Evolutionary conservation across 805 yeast genomes (phyloP).

Genomic region (Candida ortonii): DNA sequence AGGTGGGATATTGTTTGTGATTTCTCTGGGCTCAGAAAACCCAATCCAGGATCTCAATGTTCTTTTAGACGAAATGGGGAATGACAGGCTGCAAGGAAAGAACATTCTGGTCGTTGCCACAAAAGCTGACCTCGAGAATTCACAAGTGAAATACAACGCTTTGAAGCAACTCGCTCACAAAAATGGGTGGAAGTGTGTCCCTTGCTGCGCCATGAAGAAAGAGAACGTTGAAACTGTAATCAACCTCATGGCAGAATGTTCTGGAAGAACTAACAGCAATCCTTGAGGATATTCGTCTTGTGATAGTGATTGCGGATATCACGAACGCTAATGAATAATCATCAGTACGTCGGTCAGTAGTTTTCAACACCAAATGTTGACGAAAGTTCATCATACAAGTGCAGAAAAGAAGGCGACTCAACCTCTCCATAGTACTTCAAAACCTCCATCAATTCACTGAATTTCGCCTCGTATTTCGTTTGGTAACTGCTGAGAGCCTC

Average conservation of each 20-base stretch:
- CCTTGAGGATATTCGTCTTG: too few species aligned
- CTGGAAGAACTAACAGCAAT: slow-evolving; percentile 31
- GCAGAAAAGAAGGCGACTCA: slow-evolving; percentile 45
- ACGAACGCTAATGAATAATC: too few species aligned
- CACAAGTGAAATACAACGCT: slow-evolving; percentile 44
- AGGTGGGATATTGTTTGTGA: slow-evolving; percentile 82
- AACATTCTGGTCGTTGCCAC: slow-evolving; percentile 79
- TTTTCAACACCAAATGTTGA: slow-evolving; percentile 13
- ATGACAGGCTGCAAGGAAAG: slow-evolving; percentile 55
- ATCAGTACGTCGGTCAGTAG: too few species aligned
- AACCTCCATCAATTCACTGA: slow-evolving; percentile 45
- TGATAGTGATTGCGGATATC: too few species aligned
- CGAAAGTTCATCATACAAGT: slow-evolving; percentile 43
- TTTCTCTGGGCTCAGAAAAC: slow-evolving; percentile 64
- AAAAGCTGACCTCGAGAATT: slow-evolving; percentile 77
- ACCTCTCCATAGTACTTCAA: slow-evolving; percentile 47
- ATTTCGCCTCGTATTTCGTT: slow-evolving; percentile 42
- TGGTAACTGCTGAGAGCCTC: slow-evolving; percentile 41
- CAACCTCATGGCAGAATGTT: slow-evolving; percentile 64
- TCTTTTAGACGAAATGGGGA: slow-evolving; percentile 70
- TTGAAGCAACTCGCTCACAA: slow-evolving; percentile 45
- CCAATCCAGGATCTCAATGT: slow-evolving; percentile 66
- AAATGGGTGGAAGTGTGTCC: slow-evolving; percentile 66
- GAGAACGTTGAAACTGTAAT: slow-evolving; percentile 74
- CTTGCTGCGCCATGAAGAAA: slow-evolving; percentile 75